Evolutionary conservation across 208 protist genomes (phyloP), one percentile per base, ranked within the genome.

Genomic region (Wallacemonas sp.): DNA sequence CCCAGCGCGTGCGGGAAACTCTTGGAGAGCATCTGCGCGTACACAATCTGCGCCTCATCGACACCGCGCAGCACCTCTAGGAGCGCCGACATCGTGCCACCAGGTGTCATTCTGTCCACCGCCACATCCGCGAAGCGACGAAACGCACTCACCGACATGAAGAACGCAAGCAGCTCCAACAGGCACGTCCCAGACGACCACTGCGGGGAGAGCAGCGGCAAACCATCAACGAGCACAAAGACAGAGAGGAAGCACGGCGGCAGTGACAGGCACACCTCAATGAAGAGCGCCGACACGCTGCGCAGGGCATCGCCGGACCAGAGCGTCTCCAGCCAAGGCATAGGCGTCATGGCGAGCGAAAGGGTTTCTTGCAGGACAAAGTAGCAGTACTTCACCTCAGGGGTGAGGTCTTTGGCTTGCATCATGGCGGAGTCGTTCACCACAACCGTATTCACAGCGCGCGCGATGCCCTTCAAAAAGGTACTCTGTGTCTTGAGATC

Each of bases 331-430:
- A 92, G 65, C 70, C 80, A 85, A 44, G 76, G 71, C 79, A 92
- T 88, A 3, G 79, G 82, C 28, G 73, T 66, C 33, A 77, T 73
- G 28, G 79, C 63, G 17, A 86, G 59, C 24, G 65, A 72, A 60
- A 89, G 78, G 22, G 71, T 76, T 46, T 93, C 86, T 53, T 93
- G 86, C 26, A 93, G 59, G 1, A 93, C 72, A 53, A 86, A 93
- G 54, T 86, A 83, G 61, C 72, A 68, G 56, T 93, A 93, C 72
- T 90, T 93, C 21, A 75, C 71, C 19, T 75, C 46, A 21, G 83
- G 72, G 9, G 78, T 86, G 17, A 90, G 72, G 26, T 61, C 28
- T 22, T 56, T 56, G 28, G 41, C 17, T 22, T 53, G 64, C 53
- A 79, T 64, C 56, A 33, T 22, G 34, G 11, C 30, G 34, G 47